A percentile compares a stretch with the other conserved stretches of the same genome.
phyloP scores from a whole-genome alignment of 2,329 filamentous ascomycete genomes.

The Trichoderma brevicompactum region DNA sequence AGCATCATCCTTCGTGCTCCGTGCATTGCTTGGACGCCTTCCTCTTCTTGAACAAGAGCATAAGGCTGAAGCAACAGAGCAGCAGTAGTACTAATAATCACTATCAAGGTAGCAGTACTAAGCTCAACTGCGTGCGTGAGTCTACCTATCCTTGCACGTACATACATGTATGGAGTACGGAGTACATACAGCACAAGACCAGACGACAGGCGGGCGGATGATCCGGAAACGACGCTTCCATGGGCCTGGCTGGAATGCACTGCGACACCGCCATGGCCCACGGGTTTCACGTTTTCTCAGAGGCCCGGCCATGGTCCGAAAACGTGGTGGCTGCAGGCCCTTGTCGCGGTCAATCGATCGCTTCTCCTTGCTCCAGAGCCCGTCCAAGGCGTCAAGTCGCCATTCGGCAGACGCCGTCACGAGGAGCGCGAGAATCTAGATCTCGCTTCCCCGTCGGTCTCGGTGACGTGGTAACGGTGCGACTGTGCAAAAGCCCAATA shows the following conservation, averaged over 20 bases:
- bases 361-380: neutral
- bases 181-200: neutral
- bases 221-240: neutral
- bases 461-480: neutral
- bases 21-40: neutral
- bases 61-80: conserved; percentile 19
- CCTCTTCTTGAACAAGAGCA: conserved; percentile 4
- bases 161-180: neutral
- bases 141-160: neutral
- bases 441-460: neutral
- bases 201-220: neutral
- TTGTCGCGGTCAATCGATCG: conserved; percentile 13
- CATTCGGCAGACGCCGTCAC: conserved; percentile 3
- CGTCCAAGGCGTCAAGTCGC: neutral
- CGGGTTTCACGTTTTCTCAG: conserved; percentile 5
- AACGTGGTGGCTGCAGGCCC: conserved; percentile 28
- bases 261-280: neutral
- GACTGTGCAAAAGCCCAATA: too few species aligned
- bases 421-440: conserved; percentile 1
- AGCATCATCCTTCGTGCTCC: neutral
- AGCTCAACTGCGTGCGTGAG: neutral
- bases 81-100: neutral
- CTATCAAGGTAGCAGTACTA: neutral
- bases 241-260: conserved; percentile 6
- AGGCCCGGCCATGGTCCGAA: conserved; percentile 27